Base-by-base conservation (phyloP, 108 stramenopile species). In the Nitzschia palea region DNA sequence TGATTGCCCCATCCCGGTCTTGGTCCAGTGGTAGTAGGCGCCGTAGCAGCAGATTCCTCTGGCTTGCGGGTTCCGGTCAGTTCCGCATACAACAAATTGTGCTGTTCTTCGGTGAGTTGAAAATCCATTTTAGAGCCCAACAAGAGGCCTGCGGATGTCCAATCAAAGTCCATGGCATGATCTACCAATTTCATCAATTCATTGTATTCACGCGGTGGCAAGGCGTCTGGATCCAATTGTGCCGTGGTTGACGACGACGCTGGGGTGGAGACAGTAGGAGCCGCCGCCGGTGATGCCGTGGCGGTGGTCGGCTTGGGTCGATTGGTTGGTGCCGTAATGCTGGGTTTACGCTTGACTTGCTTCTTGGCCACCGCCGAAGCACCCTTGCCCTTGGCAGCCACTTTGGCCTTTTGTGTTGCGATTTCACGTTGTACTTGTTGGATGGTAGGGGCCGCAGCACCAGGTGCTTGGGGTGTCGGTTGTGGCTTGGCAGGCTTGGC, bases 171-270 rank as follows among this genome's bases (percentile, higher is more conserved):
- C 18, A 88, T 80, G 5, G 87, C 81, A 62, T 90, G 88, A 68
- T 93, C 85, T 0, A 93, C 65, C 76, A 76, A 50, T 73, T 90
- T 78, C 91, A 88, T 90, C 18, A 84, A 59, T 28, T 81, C 76
- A 50, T 78, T 76, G 70, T 85, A 90, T 59, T 86, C 89, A 4
- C 80, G 76, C 15, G 76, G 79, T 33, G 75, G 76, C 36, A 48
- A 28, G 8, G 62, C 64, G 5, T 63, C 64, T 12, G 28, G 40
- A 54, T 65, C 32, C 31, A 17, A n/a, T n/a, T n/a, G n/a, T n/a
- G 22, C 43, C 25, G 67, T 62, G 51, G 33, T 64, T 44, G 40
- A 27, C 5, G 76, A 27, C 9, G 52, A n/a, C n/a, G n/a, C n/a
- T n/a, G n/a, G n/a, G n/a, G n/a, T n/a, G n/a, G n/a, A 50, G 2